Base-by-base conservation (phyloP, 2,329 filamentous ascomycete species). In the Lasiodiplodia sp. region DNA sequence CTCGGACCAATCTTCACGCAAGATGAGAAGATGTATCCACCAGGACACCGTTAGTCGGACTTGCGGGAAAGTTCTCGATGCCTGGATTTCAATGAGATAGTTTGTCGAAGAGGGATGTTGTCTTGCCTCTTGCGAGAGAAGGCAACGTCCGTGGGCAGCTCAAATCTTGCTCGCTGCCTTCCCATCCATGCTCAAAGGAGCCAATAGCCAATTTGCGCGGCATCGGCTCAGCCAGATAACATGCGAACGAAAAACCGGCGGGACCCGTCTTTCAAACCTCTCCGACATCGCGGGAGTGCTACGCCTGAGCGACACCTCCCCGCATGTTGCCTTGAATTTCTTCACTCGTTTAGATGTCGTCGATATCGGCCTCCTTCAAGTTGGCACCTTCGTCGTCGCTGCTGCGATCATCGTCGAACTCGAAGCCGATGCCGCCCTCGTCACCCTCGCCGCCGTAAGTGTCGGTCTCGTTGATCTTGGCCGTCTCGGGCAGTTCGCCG, bases 381-480 rank as follows among this genome's bases (percentile, higher is more conserved):
- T 47, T 89, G 38, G 28, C 28, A 1, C 87, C 87, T 31, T 88
- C 83, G 58, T 84, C 40, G 40, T 47, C 86, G 62, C 85, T 87
- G 77, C 92, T 91, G 73, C 91, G 86, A 82, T 97, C 95, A 82
- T 98, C 94, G 84, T 96, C 96, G 86, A 98, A 98, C 85, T 98
- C 96, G 86, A 99, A 97, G 84, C 96, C 96, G 85, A 92, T 93
- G 78, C 97, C 78, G 78, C 97, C 78, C 82, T 96, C 95, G 81
- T 97, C 92, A 82, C 94, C 94, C 81, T 94, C 92, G 82, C 94
- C 92, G 78, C 93, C 89, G 79, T 89, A 97, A 58, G 93, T 97
- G 83, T 98, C 96, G 72, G 94, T 97, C 89, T 99, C 96, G 89
- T 99, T 99, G 89, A 99, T 99, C 91, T 98, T 98, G 81, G 96